A percentile compares a stretch with the other conserved stretches of the same genome.
These are phyloP conservation scores for Acanthamoeba royreba DNA, from an alignment of 208 protist genomes.

Conservation along the genomic window DNA sequence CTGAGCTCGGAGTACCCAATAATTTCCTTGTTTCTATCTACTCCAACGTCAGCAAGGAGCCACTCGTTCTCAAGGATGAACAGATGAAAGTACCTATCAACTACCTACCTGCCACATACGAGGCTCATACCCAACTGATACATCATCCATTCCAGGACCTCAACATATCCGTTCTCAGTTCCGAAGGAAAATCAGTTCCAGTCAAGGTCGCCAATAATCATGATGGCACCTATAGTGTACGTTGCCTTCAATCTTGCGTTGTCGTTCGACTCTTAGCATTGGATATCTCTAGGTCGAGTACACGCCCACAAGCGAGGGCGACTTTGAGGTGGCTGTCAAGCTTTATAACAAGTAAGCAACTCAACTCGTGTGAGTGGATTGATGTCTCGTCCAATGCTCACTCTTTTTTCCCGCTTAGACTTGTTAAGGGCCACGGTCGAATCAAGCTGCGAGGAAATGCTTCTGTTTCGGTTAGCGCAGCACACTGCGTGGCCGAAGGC, in stretches of 20 bases:
- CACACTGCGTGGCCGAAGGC: constrained; percentile 13
- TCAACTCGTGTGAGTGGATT: background rate
- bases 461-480: background rate
- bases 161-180: background rate
- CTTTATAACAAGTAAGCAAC: background rate
- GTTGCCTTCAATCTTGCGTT: background rate
- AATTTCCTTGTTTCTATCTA: constrained; percentile 32
- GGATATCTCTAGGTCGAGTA: background rate
- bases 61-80: constrained; percentile 13
- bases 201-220: constrained; percentile 32
- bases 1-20: background rate
- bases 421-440: constrained; percentile 15
- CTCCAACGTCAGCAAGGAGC: background rate
- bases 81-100: background rate
- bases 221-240: constrained; percentile 9
- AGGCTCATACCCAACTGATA: background rate
- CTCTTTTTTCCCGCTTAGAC: background rate
- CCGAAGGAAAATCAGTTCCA: background rate
- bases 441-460: constrained; percentile 36
- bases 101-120: too few relatives aligned
- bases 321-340: constrained; percentile 32
- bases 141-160: background rate
- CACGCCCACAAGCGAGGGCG: background rate
- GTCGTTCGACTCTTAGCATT: background rate
- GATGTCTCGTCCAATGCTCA: background rate